Base-by-base conservation (phyloP, 1,284 basidiomycete species). In the Cystobasidium sp. region DNA sequence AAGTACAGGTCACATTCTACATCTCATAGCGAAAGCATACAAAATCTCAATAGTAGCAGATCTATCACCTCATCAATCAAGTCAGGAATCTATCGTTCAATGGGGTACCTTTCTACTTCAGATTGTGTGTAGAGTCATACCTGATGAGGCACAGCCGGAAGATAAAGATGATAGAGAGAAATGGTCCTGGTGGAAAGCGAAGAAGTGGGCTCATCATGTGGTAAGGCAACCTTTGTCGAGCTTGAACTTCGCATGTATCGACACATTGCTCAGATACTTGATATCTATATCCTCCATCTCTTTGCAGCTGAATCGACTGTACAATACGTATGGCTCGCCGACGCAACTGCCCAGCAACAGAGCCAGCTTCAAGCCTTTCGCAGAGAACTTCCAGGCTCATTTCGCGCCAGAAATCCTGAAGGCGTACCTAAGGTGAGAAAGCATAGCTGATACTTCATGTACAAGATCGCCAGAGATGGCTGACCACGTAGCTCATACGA, bases 341-440 rank as follows among this genome's bases (percentile, higher is more conserved):
- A 91, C 90, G 0, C 92, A 93, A 80, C 86, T 94, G 22, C 91
- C 91, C 0, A 86, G 84, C 68, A 84, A 89, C 18, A 85, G 91
- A 84, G 86, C 89, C 18, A 62, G 66, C 47, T 94, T 93, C 78
- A 84, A 84, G 20, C 80, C 82, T 0, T 94, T 94, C 78, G 88
- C 92, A 1, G 84, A 89, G 75, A 88, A 92, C 80, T 94, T 94
- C 79, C 87, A 91, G 16, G 85, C 85, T 0, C 84, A 85, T 51
- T 94, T 93, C 79, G 92, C 92, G 0, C 91, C 92, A 0, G 90
- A 93, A 80, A 93, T 94, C 75, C 85, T 93, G 78, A 90, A 87
- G 80, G 88, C 88, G 22, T 94, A 93, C 80, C 84, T 93, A 31
- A 86, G 87, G 31, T 89, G 92, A 81, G 88, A 92, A 9, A 14